Evolutionary conservation across 768 basidiomycete species (phyloP).

Genomic region (Termitomyces sp.): DNA sequence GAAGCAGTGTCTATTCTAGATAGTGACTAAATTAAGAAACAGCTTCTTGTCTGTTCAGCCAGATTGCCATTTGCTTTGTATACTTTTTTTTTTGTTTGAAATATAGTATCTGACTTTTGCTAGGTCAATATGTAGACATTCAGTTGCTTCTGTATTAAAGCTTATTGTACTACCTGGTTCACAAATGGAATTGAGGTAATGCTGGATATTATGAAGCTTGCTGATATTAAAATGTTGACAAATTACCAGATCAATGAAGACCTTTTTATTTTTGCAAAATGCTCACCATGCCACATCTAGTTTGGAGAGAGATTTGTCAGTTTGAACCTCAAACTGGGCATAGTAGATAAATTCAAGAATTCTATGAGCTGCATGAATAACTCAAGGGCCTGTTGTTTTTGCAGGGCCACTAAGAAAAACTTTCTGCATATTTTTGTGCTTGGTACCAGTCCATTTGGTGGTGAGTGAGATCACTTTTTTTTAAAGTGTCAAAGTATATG

Average conservation of each 20-base stretch:
- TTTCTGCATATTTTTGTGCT: conserved; percentile 34
- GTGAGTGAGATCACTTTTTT: conserved; percentile 33
- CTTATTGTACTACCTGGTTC: conserved; percentile 21
- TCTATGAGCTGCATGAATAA: conserved; percentile 22
- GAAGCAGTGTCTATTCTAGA: too few relatives aligned
- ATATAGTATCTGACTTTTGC: neutral
- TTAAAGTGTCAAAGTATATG: conserved; percentile 30
- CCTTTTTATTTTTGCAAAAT: conserved; percentile 28
- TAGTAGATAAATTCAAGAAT: conserved; percentile 23
- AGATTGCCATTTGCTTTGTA: conserved; percentile 30
- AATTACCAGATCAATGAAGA: conserved; percentile 21
- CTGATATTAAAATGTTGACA: conserved; percentile 31
- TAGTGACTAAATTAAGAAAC: too few relatives aligned
- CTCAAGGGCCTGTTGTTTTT: conserved; percentile 14
- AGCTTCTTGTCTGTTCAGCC: conserved; percentile 32
- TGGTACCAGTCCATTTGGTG: conserved; percentile 36
- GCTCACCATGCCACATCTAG: conserved; percentile 19
- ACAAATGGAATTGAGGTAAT: conserved; percentile 25
- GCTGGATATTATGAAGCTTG: conserved; percentile 28
- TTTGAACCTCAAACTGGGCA: conserved; percentile 25
- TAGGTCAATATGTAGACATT: neutral
- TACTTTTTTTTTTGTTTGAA: neutral
- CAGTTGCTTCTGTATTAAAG: conserved; percentile 20
- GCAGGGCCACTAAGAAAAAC: conserved; percentile 27
- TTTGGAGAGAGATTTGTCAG: conserved; percentile 16